Evolutionary conservation across 768 basidiomycete genomes (phyloP), one percentile per base, ranked within the genome.

Genomic region (Fomitopsis pulvina): DNA sequence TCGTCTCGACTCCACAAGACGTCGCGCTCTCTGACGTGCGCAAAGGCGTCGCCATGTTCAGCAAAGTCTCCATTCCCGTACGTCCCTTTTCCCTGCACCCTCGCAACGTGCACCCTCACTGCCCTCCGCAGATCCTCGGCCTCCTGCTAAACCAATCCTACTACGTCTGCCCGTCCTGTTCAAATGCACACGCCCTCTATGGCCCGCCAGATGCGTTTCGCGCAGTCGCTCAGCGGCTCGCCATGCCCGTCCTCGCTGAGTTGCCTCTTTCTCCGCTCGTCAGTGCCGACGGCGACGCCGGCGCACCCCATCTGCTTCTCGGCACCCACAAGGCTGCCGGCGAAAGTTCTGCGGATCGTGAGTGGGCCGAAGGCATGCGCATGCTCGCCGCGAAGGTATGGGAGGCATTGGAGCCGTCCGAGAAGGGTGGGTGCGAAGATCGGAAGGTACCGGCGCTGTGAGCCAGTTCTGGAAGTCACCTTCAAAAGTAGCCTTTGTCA

Each of bases 1-100:
- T 99, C 50, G 85, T 97, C 1, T 95, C 93, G 0, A 97, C 95
- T 6, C 94, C 95, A 0, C 95, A 99, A 65, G 88, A 95, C 57
- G 87, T 98, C 28, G 88, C 94, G 2, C 74, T 97, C 4, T 76
- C 88, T 4, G 95, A 98, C 63, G 92, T 92, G 1, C 77, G 89
- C 52, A 94, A 94, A 57, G 94, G 95, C 0, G 87, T 97, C 21
- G 77, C 85, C 7, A 95, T 95, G 91, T 85, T 97, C 62, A 79
- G 80, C 47, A 96, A 94, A 66, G 76, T 97, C 8, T 74, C 77
- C 16, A 83, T 97, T 1, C 94, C 95, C 0, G 92, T 95, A 59
- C 46, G 85, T 68, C 7, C 37, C 28, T 16, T 21, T 4, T n/a
- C n/a, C 27, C 12, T 38, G 32, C 22, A 7, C 10, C 45, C 18